Percentiles rank a stretch among this genome's conserved stretches.
Evolutionary conservation across 1,284 basidiomycete species (phyloP).

Genomic region (Sporisorium reilianum): DNA sequence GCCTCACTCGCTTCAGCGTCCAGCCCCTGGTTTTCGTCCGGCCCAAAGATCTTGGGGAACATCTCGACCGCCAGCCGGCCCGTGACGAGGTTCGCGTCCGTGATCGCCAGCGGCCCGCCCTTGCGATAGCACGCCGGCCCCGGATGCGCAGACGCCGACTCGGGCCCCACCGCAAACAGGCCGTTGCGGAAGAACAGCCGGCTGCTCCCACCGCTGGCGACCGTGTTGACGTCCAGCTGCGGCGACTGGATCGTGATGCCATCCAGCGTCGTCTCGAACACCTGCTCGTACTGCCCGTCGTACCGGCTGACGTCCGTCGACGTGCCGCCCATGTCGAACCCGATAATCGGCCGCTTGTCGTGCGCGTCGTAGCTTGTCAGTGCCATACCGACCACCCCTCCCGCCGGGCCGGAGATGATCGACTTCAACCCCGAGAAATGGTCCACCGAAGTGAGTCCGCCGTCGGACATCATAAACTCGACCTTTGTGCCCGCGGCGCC

Average conservation of each 20-base stretch:
- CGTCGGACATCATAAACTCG: conserved; percentile 71
- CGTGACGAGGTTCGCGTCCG: conserved; percentile 67
- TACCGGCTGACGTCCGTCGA: conserved; percentile 87
- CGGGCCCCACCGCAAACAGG: conserved; percentile 66
- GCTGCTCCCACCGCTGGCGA: conserved; percentile 65
- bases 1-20: conserved; percentile 75
- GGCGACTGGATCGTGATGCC: conserved; percentile 89
- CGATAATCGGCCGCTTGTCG: conserved; percentile 77
- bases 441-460: conserved; percentile 84
- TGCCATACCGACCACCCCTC: conserved; percentile 88
- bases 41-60: conserved; percentile 89
- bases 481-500: conserved; percentile 67
- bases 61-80: conserved; percentile 65
- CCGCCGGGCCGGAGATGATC: conserved; percentile 87
- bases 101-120: conserved; percentile 67
- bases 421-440: conserved; percentile 90
- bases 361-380: conserved; percentile 83
- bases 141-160: conserved; percentile 66
- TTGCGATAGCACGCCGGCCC: conserved; percentile 68
- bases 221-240: conserved; percentile 73
- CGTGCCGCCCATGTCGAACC: conserved; percentile 77
- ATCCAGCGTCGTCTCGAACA: conserved; percentile 91
- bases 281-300: conserved; percentile 84
- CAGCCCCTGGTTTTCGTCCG: conserved; percentile 83
- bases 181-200: conserved; percentile 67